phyloP scores from a whole-genome alignment of 441 rosid species.

The Heliophila coronopifolia region DNA sequence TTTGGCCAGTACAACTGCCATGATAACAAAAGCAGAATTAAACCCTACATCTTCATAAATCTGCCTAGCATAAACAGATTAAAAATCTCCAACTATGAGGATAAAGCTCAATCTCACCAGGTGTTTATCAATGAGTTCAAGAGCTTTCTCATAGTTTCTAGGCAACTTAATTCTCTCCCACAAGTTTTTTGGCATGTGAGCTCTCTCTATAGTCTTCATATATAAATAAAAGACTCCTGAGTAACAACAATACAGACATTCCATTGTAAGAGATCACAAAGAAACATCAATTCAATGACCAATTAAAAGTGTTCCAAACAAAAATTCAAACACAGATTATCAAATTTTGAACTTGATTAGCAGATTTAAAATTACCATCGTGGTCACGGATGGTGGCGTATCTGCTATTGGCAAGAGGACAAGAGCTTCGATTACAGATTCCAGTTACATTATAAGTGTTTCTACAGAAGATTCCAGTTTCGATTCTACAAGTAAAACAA shows the following conservation, averaged over 20 bases:
- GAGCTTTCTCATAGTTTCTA: conserved; percentile 73
- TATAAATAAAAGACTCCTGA: conserved; percentile 74
- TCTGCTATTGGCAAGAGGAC: conserved; percentile 91
- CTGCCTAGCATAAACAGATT: too few relatives aligned
- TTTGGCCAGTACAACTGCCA: conserved; percentile 78
- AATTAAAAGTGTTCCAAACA: background rate
- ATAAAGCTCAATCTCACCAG: conserved; percentile 42
- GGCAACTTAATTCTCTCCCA: conserved; percentile 91
- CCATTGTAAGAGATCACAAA: conserved; percentile 8
- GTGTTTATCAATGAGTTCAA: conserved; percentile 76
- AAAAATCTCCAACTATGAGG: too few relatives aligned
- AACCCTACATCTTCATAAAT: background rate
- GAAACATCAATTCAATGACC: background rate
- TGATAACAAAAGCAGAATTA: background rate
- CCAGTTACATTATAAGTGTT: conserved; percentile 87
- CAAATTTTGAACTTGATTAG: background rate
- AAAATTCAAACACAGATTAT: too few relatives aligned
- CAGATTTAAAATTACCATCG: conserved; percentile 41
- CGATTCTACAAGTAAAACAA: conserved; percentile 42
- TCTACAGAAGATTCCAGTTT: conserved; percentile 79
- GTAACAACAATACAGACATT: background rate
- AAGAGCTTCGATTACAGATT: conserved; percentile 78
- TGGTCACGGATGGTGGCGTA: conserved; percentile 89
- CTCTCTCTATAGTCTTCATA: conserved; percentile 91
- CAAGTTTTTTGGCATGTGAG: conserved; percentile 72